Evolutionary conservation across 2,329 filamentous ascomycete species (phyloP), one percentile per base, ranked within the genome.

Genomic region (Tolypocladium guangdongense): DNA sequence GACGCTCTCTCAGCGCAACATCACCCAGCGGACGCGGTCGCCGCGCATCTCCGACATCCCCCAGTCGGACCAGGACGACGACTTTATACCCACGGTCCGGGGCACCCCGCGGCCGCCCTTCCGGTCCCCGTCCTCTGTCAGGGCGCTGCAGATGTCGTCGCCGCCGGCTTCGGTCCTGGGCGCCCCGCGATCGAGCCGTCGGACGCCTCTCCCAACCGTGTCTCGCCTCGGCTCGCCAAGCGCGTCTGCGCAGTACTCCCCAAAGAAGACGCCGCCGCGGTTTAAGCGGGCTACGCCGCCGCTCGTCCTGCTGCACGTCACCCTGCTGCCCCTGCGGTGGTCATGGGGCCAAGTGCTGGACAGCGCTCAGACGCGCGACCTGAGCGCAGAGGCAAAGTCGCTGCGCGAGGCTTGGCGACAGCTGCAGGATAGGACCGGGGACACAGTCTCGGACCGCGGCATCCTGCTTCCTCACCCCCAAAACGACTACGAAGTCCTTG

Each of bases 401-500:
- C 72, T 83, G n/a, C 78, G 75, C 30, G 80, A 83, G 57, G 81
- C 82, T 35, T 88, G 83, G 79, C 78, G 80, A 47, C 72, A 86
- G 54, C 72, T 92, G 2, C 82, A 84, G 58, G 83, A 87, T 52
- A 84, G 86, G 55, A 74, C 88, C 4, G 82, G 82, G 1, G 86
- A 90, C 50, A 88, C 86, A 0, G 82, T 90, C 12, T 77, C 87
- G 58, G 80, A 87, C 63, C 78, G 88, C 24, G 88, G 87, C 2
- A 77, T 93, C 36, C 72, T 93, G 45, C 77, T 93, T 8, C 82
- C 87, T 2, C 89, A 93, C 64, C 88, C 88, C 1, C 81, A 88
- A 59, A 85, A 86, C 53, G 88, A 91, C 65, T 92, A 88, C 62
- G 88, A 91, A 66, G 71, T 89, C 54, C 77, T 93, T 0, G 87